Percentiles rank a stretch among this genome's conserved stretches.
Conservation (phyloP, 2,329 filamentous ascomycete genomes). For the Sporothrix variecibatus region DNA sequence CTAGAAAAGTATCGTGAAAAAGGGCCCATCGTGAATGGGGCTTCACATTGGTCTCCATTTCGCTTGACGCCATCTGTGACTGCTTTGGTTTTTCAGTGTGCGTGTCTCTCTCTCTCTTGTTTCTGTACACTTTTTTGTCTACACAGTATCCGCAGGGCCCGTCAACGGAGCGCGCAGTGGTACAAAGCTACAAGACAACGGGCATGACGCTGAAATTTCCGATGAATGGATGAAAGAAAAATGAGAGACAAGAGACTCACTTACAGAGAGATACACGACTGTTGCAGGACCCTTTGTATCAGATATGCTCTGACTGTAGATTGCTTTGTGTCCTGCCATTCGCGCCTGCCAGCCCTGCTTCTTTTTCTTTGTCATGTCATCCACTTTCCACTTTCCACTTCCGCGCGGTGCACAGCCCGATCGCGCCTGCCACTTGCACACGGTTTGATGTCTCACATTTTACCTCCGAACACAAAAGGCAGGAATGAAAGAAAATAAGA, state of each 20-base stretch:
- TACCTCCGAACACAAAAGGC: not conserved
- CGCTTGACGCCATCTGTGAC: not conserved
- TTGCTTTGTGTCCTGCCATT: not conserved
- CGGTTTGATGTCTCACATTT: not conserved
- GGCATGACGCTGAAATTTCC: not conserved
- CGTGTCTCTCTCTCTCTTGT: not conserved
- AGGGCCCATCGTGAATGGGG: not conserved
- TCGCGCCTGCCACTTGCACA: not conserved
- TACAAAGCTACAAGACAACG: not conserved
- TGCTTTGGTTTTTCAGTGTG: too few species aligned
- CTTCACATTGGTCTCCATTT: not conserved
- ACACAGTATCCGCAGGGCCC: not conserved
- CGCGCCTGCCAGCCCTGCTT: not conserved
- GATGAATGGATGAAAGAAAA: not conserved
- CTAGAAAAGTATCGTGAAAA: conserved; percentile 1
- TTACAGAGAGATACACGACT: too few species aligned
- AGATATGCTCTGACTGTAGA: not conserved
- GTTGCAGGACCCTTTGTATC: not conserved
- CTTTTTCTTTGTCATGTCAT: conserved; percentile 2
- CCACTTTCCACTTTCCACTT: not conserved
- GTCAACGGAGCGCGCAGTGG: not conserved
- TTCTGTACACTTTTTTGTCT: not conserved
- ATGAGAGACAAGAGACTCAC: not conserved
- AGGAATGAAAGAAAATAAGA: not conserved
- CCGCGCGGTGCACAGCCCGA: not conserved